Evolutionary conservation across 306 rosid species (phyloP).

Genomic region (Lotus japonicus): DNA sequence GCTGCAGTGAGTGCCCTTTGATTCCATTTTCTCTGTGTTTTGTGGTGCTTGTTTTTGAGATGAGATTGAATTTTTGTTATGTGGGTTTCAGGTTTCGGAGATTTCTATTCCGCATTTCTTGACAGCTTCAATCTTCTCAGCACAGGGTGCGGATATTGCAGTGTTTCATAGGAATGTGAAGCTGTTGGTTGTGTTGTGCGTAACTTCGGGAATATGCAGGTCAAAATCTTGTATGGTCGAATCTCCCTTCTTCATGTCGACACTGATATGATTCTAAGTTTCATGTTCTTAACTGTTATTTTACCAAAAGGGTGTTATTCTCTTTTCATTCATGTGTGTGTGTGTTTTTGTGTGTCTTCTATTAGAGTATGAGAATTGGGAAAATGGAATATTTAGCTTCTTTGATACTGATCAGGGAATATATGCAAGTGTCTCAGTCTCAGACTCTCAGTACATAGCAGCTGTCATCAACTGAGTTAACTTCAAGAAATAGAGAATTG

Average conservation of each 20-base stretch:
- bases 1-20: constrained; percentile 53
- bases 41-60: neutral
- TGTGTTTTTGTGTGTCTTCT: neutral
- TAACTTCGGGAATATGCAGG: constrained; percentile 94
- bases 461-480: too few relatives aligned
- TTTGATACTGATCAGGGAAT: too few relatives aligned
- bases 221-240: constrained; percentile 96
- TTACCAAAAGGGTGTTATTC: neutral
- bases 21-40: neutral
- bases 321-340: neutral
- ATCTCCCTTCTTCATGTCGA: constrained; percentile 41
- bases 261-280: neutral
- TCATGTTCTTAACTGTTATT: neutral
- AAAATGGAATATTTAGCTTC: too few relatives aligned
- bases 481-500: too few relatives aligned
- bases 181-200: constrained; percentile 60
- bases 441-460: too few relatives aligned
- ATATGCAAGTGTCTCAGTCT: too few relatives aligned
- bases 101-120: constrained; percentile 80
- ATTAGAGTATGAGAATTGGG: too few relatives aligned
- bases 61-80: neutral
- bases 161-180: constrained; percentile 74
- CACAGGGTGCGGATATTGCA: constrained; percentile 66
- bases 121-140: constrained; percentile 84
- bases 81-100: constrained; percentile 66